These are phyloP conservation scores for Urtica urens DNA, from an alignment of 306 rosid species.

Conservation along the genomic window DNA sequence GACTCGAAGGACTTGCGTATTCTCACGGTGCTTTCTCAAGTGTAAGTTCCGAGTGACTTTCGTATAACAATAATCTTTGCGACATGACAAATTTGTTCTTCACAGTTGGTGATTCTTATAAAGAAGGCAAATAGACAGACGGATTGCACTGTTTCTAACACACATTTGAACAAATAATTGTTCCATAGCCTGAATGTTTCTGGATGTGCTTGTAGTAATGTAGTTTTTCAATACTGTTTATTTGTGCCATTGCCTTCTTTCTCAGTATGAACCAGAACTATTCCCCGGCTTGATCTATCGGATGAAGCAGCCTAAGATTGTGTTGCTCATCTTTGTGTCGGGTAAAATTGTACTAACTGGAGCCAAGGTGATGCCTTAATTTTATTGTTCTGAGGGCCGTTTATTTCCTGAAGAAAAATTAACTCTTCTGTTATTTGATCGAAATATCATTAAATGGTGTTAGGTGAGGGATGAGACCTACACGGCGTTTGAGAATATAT, in stretches of 20 bases:
- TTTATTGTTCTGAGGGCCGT: no score
- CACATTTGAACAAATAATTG: no score
- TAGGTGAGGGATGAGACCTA: slow-evolving; percentile 93
- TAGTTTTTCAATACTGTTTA: no score
- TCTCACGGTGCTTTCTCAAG: slow-evolving; percentile 89
- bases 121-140: no score
- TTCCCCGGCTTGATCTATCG: slow-evolving; percentile 94
- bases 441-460: not conserved
- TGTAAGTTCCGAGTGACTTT: no score
- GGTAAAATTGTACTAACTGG: slow-evolving; percentile 96
- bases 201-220: no score
- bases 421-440: not conserved
- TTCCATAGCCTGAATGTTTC: no score
- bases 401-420: not conserved
- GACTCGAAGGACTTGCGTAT: slow-evolving; percentile 86
- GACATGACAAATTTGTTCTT: no score
- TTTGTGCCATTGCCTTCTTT: not conserved
- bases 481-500: slow-evolving; percentile 88
- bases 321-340: slow-evolving; percentile 83
- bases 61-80: no score
- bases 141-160: no score
- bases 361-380: slow-evolving; percentile 61
- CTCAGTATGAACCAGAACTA: slow-evolving; percentile 90
- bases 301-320: slow-evolving; percentile 96
- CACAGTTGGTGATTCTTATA: no score